Evolutionary conservation across 1,284 basidiomycete genomes (phyloP), one percentile per base, ranked within the genome.

Genomic region (Pterula multifida): DNA sequence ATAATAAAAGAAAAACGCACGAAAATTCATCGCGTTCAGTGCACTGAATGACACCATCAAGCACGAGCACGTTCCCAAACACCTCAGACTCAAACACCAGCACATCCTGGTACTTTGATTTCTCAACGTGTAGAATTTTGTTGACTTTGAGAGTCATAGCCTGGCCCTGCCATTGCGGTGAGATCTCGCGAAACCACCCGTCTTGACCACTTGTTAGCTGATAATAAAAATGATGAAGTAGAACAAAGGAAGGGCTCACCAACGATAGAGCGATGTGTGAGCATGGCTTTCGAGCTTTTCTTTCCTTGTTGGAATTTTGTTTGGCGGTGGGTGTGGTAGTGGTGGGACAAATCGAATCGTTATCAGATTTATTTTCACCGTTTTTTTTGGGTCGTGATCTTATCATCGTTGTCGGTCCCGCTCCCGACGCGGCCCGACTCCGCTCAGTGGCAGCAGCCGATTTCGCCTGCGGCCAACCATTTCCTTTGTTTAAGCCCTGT

Each of bases 1-100:
- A 48, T 26, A 12, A 36, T 15, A 15, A n/a, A 17, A n/a, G 26
- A 23, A 45, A 28, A n/a, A 80, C 86, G 60, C 68, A 96, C 83
- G 93, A 92, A 68, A 98, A 98, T 68, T 98, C 95, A 65, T 98
- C 95, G 49, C 94, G 84, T 72, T 98, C 95, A 1, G 94, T 95
- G 69, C 87, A 91, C 67, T 98, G 95, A 58, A 98, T 90, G 55
- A 89, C 92, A 54, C 93, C 92, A 66, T 98, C 96, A 44, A 98
- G 81, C 46, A 96, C 86, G 55, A 98, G 81, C 47, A 98, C 93
- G 62, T 98, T 98, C 32, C 95, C 95, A 64, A 87, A 95, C 2
- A 91, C 90, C 68, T 88, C 90, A 0, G 90, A 93, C 68, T 94
- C 85, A 62, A 97, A 97, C 52, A 97, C 92, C 50, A 97, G 83